phyloP scores from a whole-genome alignment of 331 rosid species.

The Malus hybrid region DNA sequence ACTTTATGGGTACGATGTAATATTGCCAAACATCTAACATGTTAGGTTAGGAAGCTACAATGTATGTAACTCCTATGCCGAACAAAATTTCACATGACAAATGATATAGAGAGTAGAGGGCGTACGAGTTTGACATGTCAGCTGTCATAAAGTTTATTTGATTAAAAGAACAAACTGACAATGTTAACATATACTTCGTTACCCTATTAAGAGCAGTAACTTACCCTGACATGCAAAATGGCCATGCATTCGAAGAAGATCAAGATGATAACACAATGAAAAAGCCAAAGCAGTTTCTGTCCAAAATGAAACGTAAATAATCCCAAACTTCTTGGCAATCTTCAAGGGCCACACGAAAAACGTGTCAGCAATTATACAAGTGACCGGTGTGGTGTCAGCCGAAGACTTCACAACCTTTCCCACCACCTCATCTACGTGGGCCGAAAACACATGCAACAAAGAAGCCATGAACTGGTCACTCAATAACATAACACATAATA shows the following conservation, averaged over 20 bases:
- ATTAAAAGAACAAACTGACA: neutral
- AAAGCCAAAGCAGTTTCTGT: slow-evolving; percentile 58
- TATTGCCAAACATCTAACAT: too few relatives aligned
- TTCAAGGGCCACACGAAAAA: slow-evolving; percentile 52
- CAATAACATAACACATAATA: too few relatives aligned
- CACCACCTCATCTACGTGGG: slow-evolving; percentile 35
- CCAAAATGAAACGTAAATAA: slow-evolving; percentile 40
- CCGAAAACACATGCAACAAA: slow-evolving; percentile 30
- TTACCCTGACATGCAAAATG: slow-evolving; percentile 48
- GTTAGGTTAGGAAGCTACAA: too few relatives aligned
- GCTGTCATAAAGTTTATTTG: neutral
- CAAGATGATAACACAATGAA: slow-evolving; percentile 40
- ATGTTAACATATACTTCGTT: neutral
- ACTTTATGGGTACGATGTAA: too few relatives aligned
- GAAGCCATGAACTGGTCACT: slow-evolving; percentile 38
- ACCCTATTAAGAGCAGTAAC: neutral
- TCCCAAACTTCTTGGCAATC: slow-evolving; percentile 35
- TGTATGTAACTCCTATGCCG: too few relatives aligned
- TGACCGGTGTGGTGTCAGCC: slow-evolving; percentile 9
- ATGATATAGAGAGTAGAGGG: neutral
- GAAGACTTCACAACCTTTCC: slow-evolving; percentile 15
- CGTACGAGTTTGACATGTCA: too few relatives aligned
- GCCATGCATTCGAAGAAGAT: slow-evolving; percentile 41
- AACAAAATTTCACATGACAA: neutral
- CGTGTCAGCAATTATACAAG: slow-evolving; percentile 44